These are phyloP conservation scores for Plantago lanceolata DNA, from an alignment of 305 asterid species.

Conservation along the genomic window DNA sequence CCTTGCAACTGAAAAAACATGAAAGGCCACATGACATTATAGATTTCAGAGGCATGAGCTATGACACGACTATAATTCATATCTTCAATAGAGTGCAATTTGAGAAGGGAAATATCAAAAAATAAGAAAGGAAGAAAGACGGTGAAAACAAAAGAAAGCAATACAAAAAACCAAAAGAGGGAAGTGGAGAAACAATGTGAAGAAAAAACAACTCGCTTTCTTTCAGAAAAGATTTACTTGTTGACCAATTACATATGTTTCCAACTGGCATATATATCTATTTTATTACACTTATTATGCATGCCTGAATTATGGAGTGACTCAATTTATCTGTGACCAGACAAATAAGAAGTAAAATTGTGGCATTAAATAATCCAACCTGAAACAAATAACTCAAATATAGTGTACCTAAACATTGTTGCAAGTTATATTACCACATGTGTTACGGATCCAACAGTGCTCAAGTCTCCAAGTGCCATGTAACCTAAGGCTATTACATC, in stretches of 20 bases:
- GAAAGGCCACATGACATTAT: constrained; percentile 11
- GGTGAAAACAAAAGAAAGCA: too few species aligned
- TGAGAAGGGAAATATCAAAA: too few species aligned
- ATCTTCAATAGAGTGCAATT: too few species aligned
- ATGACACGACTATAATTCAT: background rate
- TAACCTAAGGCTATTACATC: constrained; percentile 78
- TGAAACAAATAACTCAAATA: constrained; percentile 8
- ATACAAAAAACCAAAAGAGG: too few species aligned
- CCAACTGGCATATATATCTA: background rate
- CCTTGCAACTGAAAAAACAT: constrained; percentile 50
- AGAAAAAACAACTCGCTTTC: constrained; percentile 9
- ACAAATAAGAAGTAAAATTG: background rate
- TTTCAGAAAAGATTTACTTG: background rate
- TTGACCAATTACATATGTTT: constrained; percentile 9
- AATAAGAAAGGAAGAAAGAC: too few species aligned
- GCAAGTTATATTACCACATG: constrained; percentile 47
- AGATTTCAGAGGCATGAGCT: constrained; percentile 9
- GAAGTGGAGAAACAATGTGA: background rate
- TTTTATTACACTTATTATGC: too few species aligned
- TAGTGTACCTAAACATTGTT: too few species aligned
- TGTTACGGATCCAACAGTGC: constrained; percentile 45
- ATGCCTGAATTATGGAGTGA: too few species aligned
- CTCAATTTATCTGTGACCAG: too few species aligned
- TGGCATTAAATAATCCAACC: background rate
- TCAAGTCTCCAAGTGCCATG: constrained; percentile 63